Evolutionary conservation across 805 yeast genomes (phyloP).

Genomic region (Myxozyma neglecta): DNA sequence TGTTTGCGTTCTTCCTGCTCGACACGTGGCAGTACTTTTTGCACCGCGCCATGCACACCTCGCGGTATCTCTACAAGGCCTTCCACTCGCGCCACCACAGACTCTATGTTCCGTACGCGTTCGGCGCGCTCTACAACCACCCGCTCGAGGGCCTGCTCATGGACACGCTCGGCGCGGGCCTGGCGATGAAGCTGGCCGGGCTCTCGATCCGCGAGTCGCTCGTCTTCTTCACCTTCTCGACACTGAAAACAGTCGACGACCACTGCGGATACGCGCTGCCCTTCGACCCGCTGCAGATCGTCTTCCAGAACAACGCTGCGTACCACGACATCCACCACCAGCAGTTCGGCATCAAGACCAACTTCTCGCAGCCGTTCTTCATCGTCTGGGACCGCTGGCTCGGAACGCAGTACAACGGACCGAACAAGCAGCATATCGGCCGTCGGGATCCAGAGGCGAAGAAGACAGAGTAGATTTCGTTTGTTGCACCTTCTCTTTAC

Average conservation of each 20-base stretch:
- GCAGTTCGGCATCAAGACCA: conserved; percentile 88
- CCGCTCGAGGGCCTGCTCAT: conserved; percentile 90
- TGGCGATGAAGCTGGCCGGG: conserved; percentile 63
- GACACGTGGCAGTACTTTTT: conserved; percentile 96
- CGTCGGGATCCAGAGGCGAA: conserved; percentile 14
- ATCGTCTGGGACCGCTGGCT: conserved; percentile 83
- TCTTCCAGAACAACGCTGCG: conserved; percentile 93
- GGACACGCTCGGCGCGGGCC: conserved; percentile 90
- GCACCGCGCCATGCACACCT: conserved; percentile 85
- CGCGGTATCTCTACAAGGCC: conserved; percentile 68
- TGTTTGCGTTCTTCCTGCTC: conserved; percentile 66
- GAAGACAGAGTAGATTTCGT: conserved; percentile 22
- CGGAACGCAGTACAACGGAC: conserved; percentile 54
- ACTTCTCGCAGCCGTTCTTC: conserved; percentile 95
- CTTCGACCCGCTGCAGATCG: conserved; percentile 80
- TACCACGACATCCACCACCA: conserved; percentile 98
- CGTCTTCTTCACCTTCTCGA: conserved; percentile 77
- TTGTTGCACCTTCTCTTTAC: too few species aligned
- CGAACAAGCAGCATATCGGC: conserved; percentile 21
- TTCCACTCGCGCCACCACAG: conserved; percentile 95
- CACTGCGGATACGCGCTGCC: conserved; percentile 98
- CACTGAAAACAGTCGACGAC: conserved; percentile 95
- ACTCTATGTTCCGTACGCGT: conserved; percentile 93
- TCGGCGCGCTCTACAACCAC: conserved; percentile 92
- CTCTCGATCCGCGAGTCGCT: conserved; percentile 77